These are phyloP conservation scores for Clavispora asparagi DNA, from an alignment of 805 yeast genomes.

Conservation along the genomic window DNA sequence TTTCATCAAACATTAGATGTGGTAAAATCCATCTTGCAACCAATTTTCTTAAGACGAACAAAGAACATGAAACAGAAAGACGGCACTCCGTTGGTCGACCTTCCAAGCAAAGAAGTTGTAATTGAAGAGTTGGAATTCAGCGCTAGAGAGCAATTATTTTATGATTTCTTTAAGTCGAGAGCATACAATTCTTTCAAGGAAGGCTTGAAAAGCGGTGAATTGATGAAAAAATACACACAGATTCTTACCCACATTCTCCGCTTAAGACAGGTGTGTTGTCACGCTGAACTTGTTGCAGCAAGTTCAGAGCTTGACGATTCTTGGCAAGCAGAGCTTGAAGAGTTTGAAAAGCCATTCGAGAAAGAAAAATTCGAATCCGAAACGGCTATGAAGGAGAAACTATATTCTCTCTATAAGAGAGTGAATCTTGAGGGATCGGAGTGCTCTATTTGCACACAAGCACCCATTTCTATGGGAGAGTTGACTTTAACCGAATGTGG, in stretches of 20 bases:
- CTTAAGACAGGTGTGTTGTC: conserved; percentile 85
- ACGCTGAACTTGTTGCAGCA: conserved; percentile 57
- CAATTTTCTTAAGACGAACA: conserved; percentile 77
- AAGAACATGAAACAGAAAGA: conserved; percentile 72
- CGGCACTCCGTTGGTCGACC: conserved; percentile 67
- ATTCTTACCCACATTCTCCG: conserved; percentile 80
- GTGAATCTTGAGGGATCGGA: conserved; percentile 48
- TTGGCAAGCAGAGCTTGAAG: conserved; percentile 18
- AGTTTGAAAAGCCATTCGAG: conserved; percentile 9
- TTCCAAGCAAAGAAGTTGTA: conserved; percentile 71
- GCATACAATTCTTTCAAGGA: conserved; percentile 61
- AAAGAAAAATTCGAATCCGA: conserved; percentile 18
- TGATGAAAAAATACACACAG: conserved; percentile 68
- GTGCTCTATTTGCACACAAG: conserved; percentile 80
- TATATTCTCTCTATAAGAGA: conserved; percentile 24
- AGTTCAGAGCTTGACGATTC: conserved; percentile 51
- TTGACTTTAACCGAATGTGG: conserved; percentile 70
- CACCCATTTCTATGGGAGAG: conserved; percentile 51
- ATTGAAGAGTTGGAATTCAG: conserved; percentile 66
- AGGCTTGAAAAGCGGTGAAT: conserved; percentile 58
- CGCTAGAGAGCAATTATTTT: conserved; percentile 59
- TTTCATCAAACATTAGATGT: conserved; percentile 71
- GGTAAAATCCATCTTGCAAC: conserved; percentile 81
- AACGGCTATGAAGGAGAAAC: conserved; percentile 15
- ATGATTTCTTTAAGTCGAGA: conserved; percentile 59